These are phyloP conservation scores for Aspergillus spinulosporus DNA, from an alignment of 2,329 filamentous ascomycete species.

Conservation along the genomic window DNA sequence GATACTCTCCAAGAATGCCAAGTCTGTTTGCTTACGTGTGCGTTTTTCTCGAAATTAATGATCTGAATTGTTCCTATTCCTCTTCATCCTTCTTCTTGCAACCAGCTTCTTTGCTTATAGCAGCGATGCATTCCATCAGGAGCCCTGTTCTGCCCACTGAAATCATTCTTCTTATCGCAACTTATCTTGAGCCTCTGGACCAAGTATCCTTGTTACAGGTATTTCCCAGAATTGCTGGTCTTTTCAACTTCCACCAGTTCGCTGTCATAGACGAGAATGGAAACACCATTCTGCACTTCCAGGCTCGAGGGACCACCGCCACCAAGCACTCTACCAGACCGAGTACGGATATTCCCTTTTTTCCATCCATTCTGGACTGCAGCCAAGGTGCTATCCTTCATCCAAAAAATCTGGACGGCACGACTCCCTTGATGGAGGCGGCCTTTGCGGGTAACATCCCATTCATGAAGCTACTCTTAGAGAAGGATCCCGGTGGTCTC, in stretches of 20 bases:
- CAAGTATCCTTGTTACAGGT: background rate
- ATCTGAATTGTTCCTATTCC: no score
- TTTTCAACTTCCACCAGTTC: background rate
- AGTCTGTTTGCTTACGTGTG: background rate
- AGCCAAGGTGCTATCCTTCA: background rate
- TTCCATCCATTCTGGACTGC: background rate
- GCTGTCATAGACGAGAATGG: background rate
- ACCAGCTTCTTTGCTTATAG: background rate
- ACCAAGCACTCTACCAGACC: background rate
- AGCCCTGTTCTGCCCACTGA: background rate
- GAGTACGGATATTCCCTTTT: background rate
- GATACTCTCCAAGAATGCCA: no score
- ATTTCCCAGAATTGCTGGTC: background rate
- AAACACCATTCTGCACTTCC: background rate
- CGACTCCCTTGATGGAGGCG: background rate
- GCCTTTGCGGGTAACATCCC: background rate
- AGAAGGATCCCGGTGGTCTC: background rate
- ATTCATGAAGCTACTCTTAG: background rate
- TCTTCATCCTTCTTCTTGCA: background rate
- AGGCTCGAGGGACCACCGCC: background rate
- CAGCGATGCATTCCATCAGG: background rate
- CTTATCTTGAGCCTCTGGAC: background rate
- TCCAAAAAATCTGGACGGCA: background rate
- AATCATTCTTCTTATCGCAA: background rate
- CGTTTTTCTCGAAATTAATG: no score